Evolutionary conservation across 768 basidiomycete genomes (phyloP), one percentile per base, ranked within the genome.

Genomic region (Mycena rosella): DNA sequence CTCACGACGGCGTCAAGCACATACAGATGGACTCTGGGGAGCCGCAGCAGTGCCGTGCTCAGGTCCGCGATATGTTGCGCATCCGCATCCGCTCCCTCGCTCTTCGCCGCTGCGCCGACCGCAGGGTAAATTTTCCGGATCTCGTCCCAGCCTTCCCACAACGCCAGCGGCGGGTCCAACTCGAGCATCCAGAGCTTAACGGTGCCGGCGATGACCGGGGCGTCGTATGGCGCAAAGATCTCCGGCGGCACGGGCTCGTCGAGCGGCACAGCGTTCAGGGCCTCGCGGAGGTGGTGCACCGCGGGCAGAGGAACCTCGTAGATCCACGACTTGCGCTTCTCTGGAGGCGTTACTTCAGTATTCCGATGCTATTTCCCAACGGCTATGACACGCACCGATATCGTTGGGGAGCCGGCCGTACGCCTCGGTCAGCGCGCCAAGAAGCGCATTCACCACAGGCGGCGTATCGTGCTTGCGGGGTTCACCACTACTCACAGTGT

Each of bases 61-160:
- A 97, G 72, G 64, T 88, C 89, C 69, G 88, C 83, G 22, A 94
- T 77, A 65, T 87, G 88, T 53, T 92, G 86, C 60, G 90, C 86
- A 58, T 89, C 86, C 0, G 84, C 80, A 2, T 79, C 78, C 51
- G 84, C 84, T 24, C 85, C 86, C 20, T 89, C 91, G n/a, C 74
- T 72, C 72, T 86, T 88, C 1, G 76, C 76, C 27, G 84, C 74
- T 11, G 76, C 75, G 51, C 72, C 74, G 32, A 74, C 72, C 30
- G 59, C 29, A 75, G 95, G 95, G 74, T 98, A 98, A n/a, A 98
- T 70, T 69, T 89, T 91, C 60, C 94, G 87, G 67, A 96, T 84
- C 32, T 98, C 96, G 47, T 96, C 95, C 93, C 96, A 99, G 49
- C 92, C 89, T 73, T 96, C 95, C 84, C 91, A 97, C 52, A 93